Base-by-base conservation (phyloP, 495 filamentous ascomycete genomes). In the Penicillium manginii region DNA sequence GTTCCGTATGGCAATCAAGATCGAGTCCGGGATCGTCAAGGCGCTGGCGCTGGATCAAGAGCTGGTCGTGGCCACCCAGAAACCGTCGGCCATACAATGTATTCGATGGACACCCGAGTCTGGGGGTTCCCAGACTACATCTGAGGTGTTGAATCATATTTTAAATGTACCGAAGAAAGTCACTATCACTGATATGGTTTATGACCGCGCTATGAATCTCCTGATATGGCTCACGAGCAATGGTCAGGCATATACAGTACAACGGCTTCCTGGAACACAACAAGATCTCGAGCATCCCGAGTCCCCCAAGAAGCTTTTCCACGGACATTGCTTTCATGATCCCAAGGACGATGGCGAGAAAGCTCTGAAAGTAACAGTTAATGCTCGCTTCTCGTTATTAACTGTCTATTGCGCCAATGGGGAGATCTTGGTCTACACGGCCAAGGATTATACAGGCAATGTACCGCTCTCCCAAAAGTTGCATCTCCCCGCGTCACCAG, bases 1-100 rank as follows among this genome's bases (percentile, higher is more conserved):
- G 18, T 98, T 99, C 75, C 83, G 94, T 51, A 97, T 97, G 91
- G 93, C 96, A 21, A 97, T 99, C 57, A 96, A 96, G 73, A 91
- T 99, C 19, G 94, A 99, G 72, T 96, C 96, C 9, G 96, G 96
- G 2, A 97, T 99, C 60, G 86, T 86, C 31, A 84, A 81, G 62
- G 91, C 88, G n/a, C 72, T 98, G 48, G 93, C 96, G 3, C 80
- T 98, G 37, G 96, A 98, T 62, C 89, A 94, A 32, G 96, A 97
- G 72, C 81, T 99, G 31, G 82, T 99, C 37, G 93, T 99, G 40
- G 92, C 94, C 9, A 99, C 96, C 4, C 81, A 89, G 60, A 96
- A 93, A 69, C 96, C 96, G 2, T 88, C 92, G 2, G 96, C 96
- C 31, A 86, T 98, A 12, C 96, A 99, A 69, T 97, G 92, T 70